Conservation (phyloP, 176 grass and related monocot genomes). For the Elymus sibiricus region DNA sequence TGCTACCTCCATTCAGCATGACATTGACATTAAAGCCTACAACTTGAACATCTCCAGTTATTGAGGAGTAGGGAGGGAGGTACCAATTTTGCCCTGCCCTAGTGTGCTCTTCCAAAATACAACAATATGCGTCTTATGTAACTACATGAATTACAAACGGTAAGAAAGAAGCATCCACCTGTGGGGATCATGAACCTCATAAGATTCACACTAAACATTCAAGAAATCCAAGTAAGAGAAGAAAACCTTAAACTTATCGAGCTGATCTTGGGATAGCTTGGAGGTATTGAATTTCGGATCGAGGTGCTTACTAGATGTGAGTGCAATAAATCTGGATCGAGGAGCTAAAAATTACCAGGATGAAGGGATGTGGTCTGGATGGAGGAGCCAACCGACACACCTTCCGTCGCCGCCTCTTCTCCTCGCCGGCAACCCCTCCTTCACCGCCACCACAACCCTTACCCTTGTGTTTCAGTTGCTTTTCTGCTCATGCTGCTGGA, state of each 20-base stretch:
- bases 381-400: too few relatives aligned
- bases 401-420: too few relatives aligned
- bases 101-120: not conserved
- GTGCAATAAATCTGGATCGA: too few relatives aligned
- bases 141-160: too few relatives aligned
- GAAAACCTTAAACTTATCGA: conserved; percentile 52
- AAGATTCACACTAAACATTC: not conserved
- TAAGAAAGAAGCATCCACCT: not conserved
- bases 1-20: not conserved
- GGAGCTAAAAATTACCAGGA: too few relatives aligned
- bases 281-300: conserved; percentile 57
- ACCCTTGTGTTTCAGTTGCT: too few relatives aligned
- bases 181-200: not conserved
- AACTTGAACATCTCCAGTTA: not conserved
- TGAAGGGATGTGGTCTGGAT: too few relatives aligned
- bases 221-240: conserved; percentile 1
- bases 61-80: not conserved
- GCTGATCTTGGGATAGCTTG: conserved; percentile 53
- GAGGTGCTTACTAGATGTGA: conserved; percentile 44
- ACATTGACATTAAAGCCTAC: not conserved
- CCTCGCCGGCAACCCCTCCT: too few relatives aligned
- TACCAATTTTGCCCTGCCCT: not conserved
- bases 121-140: not conserved
- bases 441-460: too few relatives aligned
- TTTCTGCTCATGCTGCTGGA: too few relatives aligned